Base-by-base conservation (phyloP, 2,329 filamentous ascomycete species). In the Xylariaceae sp. region DNA sequence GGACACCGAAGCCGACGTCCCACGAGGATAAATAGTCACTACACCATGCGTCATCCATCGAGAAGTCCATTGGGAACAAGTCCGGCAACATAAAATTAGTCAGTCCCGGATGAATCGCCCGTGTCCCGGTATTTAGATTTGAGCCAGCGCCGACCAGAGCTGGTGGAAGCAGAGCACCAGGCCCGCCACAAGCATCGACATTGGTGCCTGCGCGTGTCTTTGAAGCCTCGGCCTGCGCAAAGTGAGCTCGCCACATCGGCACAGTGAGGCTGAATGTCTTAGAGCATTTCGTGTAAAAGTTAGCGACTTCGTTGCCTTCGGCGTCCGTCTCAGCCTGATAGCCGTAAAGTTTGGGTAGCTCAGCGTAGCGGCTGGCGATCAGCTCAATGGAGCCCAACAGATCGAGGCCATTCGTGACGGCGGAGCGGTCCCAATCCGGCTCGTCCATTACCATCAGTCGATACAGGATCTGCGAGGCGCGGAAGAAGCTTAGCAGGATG, bases 391-490 rank as follows among this genome's bases (percentile, higher is more conserved):
- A 48, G 15, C 45, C 54, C 20, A 68, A 39, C 1, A 69, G 24
- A 24, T 67, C 66, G 24, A 65, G 39, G 33, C 37, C 48, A n/a
- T 55, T 47, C 6, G 50, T 39, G 2, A 63, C 57, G 8, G 55
- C 47, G 18, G 30, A 32, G 39, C 61, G 58, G 40, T 69, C 67
- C 67, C 65, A 67, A 11, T 56, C 64, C 13, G 64, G 59, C 15
- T 67, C 66, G 21, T 68, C 65, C 9, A 63, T 48, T 6, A 67
- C 44, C 30, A 60, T 54, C 6, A 70, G 64, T 3, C 67, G 61
- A 51, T 70, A 70, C 6, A 69, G 50, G 2, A 64, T 59, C 48
- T 69, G 66, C 26, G 60, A 53, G 15, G 60, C 45, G 46, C 65
- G 63, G 20, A 61, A 60, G 53, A 67, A 67, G 50, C 64, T 62